Evolutionary conservation across 2,329 filamentous ascomycete genomes (phyloP).

Genomic region (Fusarium siculi): DNA sequence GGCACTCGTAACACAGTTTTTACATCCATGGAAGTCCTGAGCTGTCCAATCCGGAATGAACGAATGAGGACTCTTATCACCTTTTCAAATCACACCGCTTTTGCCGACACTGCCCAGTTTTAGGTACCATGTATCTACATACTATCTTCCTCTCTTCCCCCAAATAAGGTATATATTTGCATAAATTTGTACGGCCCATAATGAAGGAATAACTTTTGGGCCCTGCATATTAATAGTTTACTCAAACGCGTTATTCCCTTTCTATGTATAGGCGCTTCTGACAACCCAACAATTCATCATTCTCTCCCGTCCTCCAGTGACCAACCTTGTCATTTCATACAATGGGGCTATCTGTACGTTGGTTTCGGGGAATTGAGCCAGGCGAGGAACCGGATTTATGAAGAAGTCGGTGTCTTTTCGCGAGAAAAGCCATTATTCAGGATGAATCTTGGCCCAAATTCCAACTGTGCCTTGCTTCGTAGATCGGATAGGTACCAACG

Average conservation of each 20-base stretch:
- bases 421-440: constrained; percentile 6
- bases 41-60: background rate
- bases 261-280: background rate
- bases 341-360: constrained; percentile 6
- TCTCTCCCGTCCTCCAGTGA: background rate
- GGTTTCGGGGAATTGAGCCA: background rate
- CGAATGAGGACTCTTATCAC: constrained; percentile 20
- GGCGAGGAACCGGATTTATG: background rate
- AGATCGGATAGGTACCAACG: constrained; percentile 21
- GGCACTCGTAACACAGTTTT: background rate
- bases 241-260: background rate
- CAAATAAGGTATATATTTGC: background rate
- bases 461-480: background rate
- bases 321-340: background rate
- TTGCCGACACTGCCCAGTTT: background rate
- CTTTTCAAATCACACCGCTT: constrained; percentile 27
- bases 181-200: background rate
- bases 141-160: background rate
- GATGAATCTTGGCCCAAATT: constrained; percentile 8
- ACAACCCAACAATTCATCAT: background rate
- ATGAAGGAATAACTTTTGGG: background rate
- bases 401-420: background rate
- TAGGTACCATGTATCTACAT: background rate
- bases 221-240: background rate
- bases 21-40: constrained; percentile 11